These are phyloP conservation scores for Boletus smithii DNA, from an alignment of 1,284 basidiomycete species.

Conservation along the genomic window DNA sequence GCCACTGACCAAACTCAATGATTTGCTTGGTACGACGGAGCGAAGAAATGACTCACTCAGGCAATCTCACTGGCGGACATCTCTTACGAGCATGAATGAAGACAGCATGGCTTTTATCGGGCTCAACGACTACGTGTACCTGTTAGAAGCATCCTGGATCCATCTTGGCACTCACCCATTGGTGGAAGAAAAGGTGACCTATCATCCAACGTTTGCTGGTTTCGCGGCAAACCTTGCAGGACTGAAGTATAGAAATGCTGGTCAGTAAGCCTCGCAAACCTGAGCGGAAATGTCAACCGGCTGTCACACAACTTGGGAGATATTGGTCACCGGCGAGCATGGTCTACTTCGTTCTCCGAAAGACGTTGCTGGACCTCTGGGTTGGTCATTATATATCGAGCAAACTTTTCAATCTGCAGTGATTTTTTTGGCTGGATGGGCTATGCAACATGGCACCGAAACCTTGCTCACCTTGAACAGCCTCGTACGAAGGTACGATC, in stretches of 20 bases:
- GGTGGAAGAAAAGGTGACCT: slow-evolving; percentile 63
- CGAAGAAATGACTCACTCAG: slow-evolving; percentile 54
- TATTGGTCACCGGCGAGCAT: slow-evolving; percentile 61
- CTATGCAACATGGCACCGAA: neutral
- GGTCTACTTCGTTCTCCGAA: slow-evolving; percentile 75
- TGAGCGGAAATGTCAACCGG: slow-evolving; percentile 27
- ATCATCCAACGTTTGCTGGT: slow-evolving; percentile 74
- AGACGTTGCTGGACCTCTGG: slow-evolving; percentile 68
- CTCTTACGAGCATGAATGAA: slow-evolving; percentile 73
- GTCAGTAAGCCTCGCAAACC: slow-evolving; percentile 71
- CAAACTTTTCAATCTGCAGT: slow-evolving; percentile 79
- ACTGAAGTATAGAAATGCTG: slow-evolving; percentile 73
- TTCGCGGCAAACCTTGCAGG: slow-evolving; percentile 73
- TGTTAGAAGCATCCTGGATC: slow-evolving; percentile 11
- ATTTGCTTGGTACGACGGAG: neutral
- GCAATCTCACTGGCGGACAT: slow-evolving; percentile 68
- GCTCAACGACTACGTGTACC: slow-evolving; percentile 58
- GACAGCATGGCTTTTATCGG: slow-evolving; percentile 71
- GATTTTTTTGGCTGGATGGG: neutral
- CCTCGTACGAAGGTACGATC: slow-evolving; percentile 83
- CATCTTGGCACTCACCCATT: slow-evolving; percentile 60
- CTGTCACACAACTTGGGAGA: neutral
- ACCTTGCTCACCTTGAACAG: slow-evolving; percentile 67
- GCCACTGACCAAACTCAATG: slow-evolving; percentile 43
- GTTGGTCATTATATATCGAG: slow-evolving; percentile 69